Percentiles rank a stretch among this genome's conserved stretches.
Evolutionary conservation across 2,329 filamentous ascomycete genomes (phyloP).

Genomic region (Colletotrichum simmondsii): DNA sequence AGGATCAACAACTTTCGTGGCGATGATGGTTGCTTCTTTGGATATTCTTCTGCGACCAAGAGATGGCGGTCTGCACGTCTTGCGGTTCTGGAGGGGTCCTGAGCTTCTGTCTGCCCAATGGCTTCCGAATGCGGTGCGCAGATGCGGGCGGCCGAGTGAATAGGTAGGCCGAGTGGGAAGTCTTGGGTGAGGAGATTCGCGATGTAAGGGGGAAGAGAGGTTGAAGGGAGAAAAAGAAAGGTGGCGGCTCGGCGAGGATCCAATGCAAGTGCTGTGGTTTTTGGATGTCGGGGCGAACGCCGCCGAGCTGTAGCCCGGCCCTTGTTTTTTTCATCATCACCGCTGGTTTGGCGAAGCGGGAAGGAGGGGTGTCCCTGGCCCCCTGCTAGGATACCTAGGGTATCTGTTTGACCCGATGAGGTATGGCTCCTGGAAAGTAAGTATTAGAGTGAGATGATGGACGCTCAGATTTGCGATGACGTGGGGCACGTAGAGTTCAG

Average conservation of each 20-base stretch:
- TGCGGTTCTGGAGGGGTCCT: background rate
- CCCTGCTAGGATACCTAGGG: background rate
- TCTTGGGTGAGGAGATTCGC: background rate
- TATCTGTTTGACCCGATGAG: background rate
- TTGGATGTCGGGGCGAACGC: background rate
- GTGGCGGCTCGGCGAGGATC: background rate
- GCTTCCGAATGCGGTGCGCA: background rate
- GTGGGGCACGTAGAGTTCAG: background rate
- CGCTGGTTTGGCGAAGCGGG: background rate
- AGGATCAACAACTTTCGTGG: background rate
- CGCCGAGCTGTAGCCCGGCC: background rate
- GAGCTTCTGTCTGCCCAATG: background rate
- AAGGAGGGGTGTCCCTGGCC: background rate
- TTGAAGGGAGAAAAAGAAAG: background rate
- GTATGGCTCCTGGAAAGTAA: background rate
- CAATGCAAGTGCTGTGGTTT: background rate
- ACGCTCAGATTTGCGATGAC: background rate
- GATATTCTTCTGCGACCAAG: background rate
- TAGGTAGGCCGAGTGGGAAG: background rate
- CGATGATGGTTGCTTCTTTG: background rate
- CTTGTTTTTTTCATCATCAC: background rate
- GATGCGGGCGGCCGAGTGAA: slow-evolving; percentile 2
- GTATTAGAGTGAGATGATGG: background rate
- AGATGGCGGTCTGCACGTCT: slow-evolving; percentile 18
- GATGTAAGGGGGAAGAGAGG: background rate